Evolutionary conservation across 345 rosid genomes (phyloP).

Genomic region (Citrus reticulata): DNA sequence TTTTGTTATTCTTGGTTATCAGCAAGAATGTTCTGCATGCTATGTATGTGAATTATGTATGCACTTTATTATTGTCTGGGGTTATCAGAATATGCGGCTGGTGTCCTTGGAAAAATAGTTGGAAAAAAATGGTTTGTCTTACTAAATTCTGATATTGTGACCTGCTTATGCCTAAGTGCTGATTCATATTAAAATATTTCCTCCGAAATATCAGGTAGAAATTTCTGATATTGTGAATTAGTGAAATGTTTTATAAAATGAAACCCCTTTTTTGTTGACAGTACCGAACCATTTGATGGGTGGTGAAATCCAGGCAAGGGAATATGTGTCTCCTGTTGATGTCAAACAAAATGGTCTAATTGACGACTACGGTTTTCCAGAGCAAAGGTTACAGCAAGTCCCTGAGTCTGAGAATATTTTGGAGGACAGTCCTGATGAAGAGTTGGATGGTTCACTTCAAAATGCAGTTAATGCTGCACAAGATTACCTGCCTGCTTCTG

Average conservation of each 20-base stretch:
- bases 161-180: neutral
- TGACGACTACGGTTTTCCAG: slow-evolving; percentile 39
- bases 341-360: slow-evolving; percentile 45
- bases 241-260: neutral
- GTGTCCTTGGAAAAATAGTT: neutral
- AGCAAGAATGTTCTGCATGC: neutral
- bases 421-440: slow-evolving; percentile 31
- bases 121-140: neutral
- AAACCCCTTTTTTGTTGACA: slow-evolving; percentile 18
- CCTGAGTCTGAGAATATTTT: slow-evolving; percentile 28
- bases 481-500: slow-evolving; percentile 37
- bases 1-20: neutral
- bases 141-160: neutral
- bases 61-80: neutral
- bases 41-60: neutral
- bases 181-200: neutral
- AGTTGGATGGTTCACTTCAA: slow-evolving; percentile 35
- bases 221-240: neutral
- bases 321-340: slow-evolving; percentile 34
- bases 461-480: slow-evolving; percentile 21
- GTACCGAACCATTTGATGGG: slow-evolving; percentile 48
- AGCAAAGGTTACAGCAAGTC: slow-evolving; percentile 38
- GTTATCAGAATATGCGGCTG: neutral
- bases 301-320: slow-evolving; percentile 44
- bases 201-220: neutral